Evolutionary conservation across 2,329 filamentous ascomycete species (phyloP).

Genomic region (Setomelanomma holmii): DNA sequence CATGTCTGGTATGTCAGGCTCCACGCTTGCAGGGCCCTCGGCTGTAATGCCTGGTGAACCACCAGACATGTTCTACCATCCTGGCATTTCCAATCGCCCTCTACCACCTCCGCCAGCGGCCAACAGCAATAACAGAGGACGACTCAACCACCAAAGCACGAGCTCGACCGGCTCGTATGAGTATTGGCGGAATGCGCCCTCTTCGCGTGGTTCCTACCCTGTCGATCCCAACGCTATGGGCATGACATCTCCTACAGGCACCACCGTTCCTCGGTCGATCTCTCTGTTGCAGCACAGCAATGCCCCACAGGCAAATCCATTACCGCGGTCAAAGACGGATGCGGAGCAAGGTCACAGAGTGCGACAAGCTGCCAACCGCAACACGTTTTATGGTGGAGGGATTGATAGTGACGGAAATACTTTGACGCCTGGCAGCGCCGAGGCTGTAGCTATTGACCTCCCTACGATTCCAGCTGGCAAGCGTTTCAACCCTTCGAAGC

Average conservation of each 20-base stretch:
- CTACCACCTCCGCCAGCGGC: constrained; percentile 70
- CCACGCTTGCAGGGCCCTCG: constrained; percentile 30
- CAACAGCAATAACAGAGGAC: constrained; percentile 51
- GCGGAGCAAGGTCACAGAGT: constrained; percentile 67
- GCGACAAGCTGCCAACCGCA: constrained; percentile 51
- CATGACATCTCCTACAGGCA: constrained; percentile 41
- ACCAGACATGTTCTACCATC: constrained; percentile 93
- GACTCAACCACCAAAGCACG: constrained; percentile 50
- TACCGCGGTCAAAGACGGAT: constrained; percentile 93
- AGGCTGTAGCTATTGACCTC: constrained; percentile 73
- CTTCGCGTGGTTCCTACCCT: constrained; percentile 41
- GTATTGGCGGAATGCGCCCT: constrained; percentile 46
- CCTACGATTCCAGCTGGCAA: constrained; percentile 82
- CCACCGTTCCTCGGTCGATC: constrained; percentile 46
- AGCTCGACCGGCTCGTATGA: constrained; percentile 55
- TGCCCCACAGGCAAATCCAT: constrained; percentile 78
- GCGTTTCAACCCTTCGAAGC: constrained; percentile 84
- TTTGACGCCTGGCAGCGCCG: constrained; percentile 59
- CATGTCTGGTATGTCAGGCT: constrained; percentile 32
- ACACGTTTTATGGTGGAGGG: constrained; percentile 43
- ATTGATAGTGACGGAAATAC: constrained; percentile 58
- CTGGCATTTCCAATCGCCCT: constrained; percentile 71
- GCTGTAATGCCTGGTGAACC: constrained; percentile 64
- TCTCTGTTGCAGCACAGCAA: constrained; percentile 84
- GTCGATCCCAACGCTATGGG: constrained; percentile 38